phyloP scores from a whole-genome alignment of 2,329 filamentous ascomycete species.

The Sporothrix mexicana region DNA sequence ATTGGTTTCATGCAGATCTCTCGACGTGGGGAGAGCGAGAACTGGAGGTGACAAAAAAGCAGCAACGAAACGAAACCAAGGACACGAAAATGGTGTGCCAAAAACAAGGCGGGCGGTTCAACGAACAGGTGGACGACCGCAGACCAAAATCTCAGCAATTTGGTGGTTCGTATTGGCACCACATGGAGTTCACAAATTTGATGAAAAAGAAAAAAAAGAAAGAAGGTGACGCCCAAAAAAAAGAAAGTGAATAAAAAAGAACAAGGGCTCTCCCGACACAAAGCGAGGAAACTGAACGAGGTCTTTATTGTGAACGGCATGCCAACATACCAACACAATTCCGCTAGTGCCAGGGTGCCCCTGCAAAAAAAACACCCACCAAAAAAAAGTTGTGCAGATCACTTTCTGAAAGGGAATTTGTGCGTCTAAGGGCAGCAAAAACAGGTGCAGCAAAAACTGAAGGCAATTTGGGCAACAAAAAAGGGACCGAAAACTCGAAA shows the following conservation, averaged over 20 bases:
- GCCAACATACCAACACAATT: slow-evolving; percentile 21
- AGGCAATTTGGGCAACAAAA: not conserved
- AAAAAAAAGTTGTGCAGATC: not conserved
- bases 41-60: not conserved
- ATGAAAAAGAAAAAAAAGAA: not conserved
- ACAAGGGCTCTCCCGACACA: not conserved
- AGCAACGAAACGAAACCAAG: not conserved
- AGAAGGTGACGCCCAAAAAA: not conserved
- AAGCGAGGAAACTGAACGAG: not conserved
- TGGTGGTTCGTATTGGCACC: not conserved
- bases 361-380: not conserved
- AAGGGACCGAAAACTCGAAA: not conserved
- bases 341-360: slow-evolving; percentile 1
- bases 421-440: not conserved
- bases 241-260: not conserved
- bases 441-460: not conserved
- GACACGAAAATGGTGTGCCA: not conserved
- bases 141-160: not conserved
- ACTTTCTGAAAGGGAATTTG: not conserved
- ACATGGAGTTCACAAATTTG: not conserved
- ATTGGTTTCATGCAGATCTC: slow-evolving; percentile 25
- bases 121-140: not conserved
- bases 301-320: slow-evolving; percentile 29
- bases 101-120: slow-evolving; percentile 9
- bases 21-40: not conserved